These are phyloP conservation scores for Echites panduratus DNA, from an alignment of 257 asterid species.

Conservation along the genomic window DNA sequence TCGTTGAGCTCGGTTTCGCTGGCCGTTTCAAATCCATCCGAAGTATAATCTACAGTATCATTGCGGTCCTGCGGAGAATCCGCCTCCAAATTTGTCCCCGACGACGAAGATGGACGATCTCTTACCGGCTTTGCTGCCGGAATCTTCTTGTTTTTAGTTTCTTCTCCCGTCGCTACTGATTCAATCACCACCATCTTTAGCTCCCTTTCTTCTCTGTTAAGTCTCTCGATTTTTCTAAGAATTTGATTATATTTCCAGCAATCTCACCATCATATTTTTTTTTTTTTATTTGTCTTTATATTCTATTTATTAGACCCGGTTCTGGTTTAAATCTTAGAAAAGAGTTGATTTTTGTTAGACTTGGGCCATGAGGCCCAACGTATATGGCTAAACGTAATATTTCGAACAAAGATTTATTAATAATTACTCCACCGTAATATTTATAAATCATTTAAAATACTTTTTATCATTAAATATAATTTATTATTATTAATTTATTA, in stretches of 20 bases:
- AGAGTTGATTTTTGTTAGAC: too few species aligned
- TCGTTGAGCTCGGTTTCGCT: slow-evolving; percentile 77
- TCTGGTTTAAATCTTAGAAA: too few species aligned
- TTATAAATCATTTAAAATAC: too few species aligned
- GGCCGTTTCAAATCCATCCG: slow-evolving; percentile 96
- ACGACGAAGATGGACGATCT: slow-evolving; percentile 6
- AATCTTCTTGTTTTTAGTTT: neutral
- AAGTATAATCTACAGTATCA: slow-evolving; percentile 36
- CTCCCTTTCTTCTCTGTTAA: neutral
- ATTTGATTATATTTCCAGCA: neutral
- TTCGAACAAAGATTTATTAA: too few species aligned
- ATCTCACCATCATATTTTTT: neutral
- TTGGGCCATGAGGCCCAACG: too few species aligned
- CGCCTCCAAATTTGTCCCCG: slow-evolving; percentile 5
- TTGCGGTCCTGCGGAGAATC: slow-evolving; percentile 5
- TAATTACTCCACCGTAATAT: too few species aligned
- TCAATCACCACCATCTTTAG: slow-evolving; percentile 7
- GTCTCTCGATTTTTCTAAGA: neutral
- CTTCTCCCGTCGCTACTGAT: neutral
- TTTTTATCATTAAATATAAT: too few species aligned
- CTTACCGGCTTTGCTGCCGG: neutral
- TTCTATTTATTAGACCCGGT: too few species aligned
- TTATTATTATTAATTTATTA: too few species aligned
- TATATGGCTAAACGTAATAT: too few species aligned
- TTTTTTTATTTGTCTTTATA: too few species aligned